A percentile compares a stretch with the other conserved stretches of the same genome.
Evolutionary conservation across 305 asterid species (phyloP).

Genomic region (Fraxinus angustifolia): DNA sequence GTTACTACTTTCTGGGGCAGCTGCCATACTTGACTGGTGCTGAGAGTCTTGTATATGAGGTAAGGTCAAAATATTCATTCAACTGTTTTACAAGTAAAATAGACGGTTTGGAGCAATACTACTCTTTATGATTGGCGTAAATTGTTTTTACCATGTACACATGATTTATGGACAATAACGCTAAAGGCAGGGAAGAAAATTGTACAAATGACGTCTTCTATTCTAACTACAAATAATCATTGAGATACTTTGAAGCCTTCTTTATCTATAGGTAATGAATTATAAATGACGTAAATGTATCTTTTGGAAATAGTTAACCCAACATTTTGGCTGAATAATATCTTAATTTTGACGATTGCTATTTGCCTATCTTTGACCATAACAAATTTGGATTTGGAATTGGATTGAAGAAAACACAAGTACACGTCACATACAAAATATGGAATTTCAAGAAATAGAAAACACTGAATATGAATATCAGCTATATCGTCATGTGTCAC

Average conservation of each 20-base stretch:
- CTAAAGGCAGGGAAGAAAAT: background rate
- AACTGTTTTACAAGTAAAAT: background rate
- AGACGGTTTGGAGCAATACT: background rate
- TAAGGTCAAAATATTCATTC: constrained; percentile 27
- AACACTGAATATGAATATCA: background rate
- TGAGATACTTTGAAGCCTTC: background rate
- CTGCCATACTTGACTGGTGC: constrained; percentile 72
- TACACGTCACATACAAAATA: background rate
- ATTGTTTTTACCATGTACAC: background rate
- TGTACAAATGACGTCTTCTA: background rate
- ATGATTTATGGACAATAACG: background rate
- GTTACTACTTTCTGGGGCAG: constrained; percentile 83
- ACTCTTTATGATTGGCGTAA: background rate
- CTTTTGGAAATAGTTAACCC: background rate
- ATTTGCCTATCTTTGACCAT: background rate
- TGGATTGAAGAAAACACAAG: background rate
- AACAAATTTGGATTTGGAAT: background rate
- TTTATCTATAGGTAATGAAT: background rate
- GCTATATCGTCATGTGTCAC: background rate
- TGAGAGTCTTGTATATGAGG: constrained; percentile 86
- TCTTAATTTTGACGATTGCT: background rate
- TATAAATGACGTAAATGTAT: background rate
- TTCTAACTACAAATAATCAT: background rate
- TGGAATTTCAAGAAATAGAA: background rate
- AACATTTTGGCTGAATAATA: background rate